Conservation (phyloP, 345 rosid species). For the Sapria himalayana region DNA sequence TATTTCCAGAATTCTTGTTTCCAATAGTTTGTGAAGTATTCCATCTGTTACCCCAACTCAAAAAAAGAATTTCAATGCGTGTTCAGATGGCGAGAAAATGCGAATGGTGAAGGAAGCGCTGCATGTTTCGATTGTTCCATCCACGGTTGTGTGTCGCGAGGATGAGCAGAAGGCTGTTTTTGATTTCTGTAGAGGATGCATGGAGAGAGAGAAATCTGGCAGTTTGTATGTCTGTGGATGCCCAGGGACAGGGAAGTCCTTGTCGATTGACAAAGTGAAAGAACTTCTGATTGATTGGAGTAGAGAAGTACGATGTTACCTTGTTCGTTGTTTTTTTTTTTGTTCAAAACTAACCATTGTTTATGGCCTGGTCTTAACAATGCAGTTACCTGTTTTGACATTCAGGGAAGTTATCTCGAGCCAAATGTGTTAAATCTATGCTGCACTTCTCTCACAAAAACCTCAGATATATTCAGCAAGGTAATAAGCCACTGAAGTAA, state of each 20-base stretch:
- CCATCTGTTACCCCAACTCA: not conserved
- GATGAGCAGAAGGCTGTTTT: constrained; percentile 41
- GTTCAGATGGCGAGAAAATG: constrained; percentile 37
- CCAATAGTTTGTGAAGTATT: not conserved
- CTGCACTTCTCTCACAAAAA: constrained; percentile 48
- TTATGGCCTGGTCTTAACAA: not conserved
- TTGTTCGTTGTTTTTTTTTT: not conserved
- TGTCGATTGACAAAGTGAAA: constrained; percentile 58
- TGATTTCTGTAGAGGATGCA: constrained; percentile 43
- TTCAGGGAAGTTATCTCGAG: constrained; percentile 28
- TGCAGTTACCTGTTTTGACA: not conserved
- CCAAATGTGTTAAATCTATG: constrained; percentile 41
- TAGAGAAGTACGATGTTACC: constrained; percentile 24
- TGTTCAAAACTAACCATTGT: not conserved
- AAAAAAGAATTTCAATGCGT: not conserved
- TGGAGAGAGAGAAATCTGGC: constrained; percentile 45
- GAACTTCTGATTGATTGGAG: constrained; percentile 39
- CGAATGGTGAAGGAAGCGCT: constrained; percentile 50
- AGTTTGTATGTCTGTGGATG: constrained; percentile 69
- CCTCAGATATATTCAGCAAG: constrained; percentile 63
- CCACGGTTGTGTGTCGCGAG: constrained; percentile 48
- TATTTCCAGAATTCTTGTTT: not conserved
- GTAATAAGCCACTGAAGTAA: too few species aligned
- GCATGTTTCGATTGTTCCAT: constrained; percentile 57
- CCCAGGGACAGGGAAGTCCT: constrained; percentile 78